Percentiles rank a stretch among this genome's conserved stretches.
phyloP scores from a whole-genome alignment of 768 basidiomycete genomes.

The Xerocomellus amylosporus region DNA sequence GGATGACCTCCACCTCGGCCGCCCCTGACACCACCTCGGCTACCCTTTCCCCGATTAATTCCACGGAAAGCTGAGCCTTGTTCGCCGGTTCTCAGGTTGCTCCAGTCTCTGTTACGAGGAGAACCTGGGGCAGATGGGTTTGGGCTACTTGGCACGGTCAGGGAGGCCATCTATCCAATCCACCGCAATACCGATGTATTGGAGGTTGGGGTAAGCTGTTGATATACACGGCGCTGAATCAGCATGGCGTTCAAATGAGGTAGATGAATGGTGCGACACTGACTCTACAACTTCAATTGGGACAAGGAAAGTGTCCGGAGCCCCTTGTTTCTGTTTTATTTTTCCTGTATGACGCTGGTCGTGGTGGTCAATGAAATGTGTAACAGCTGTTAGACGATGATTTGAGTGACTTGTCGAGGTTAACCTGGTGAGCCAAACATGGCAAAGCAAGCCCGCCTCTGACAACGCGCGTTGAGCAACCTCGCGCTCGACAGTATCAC shows the following conservation, averaged over 20 bases:
- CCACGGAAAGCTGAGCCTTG: slow-evolving; percentile 49
- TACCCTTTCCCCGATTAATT: slow-evolving; percentile 36
- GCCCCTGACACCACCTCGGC: slow-evolving; percentile 32
- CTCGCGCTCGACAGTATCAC: background rate
- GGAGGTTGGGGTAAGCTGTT: slow-evolving; percentile 7
- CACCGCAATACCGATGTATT: background rate
- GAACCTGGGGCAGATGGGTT: slow-evolving; percentile 27
- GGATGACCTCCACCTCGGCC: slow-evolving; percentile 31
- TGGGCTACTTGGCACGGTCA: slow-evolving; percentile 26
- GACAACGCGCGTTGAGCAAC: background rate
- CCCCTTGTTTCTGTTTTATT: background rate
- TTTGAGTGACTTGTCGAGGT: background rate
- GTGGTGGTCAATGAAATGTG: background rate
- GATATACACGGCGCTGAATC: slow-evolving; percentile 5
- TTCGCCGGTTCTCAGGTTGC: slow-evolving; percentile 38
- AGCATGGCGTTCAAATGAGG: slow-evolving; percentile 5
- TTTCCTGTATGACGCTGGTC: background rate
- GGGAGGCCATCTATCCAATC: slow-evolving; percentile 38
- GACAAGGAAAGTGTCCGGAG: background rate
- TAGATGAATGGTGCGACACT: slow-evolving; percentile 6
- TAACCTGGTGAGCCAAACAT: slow-evolving; percentile 27
- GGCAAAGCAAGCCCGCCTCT: slow-evolving; percentile 27
- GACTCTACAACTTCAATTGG: slow-evolving; percentile 4
- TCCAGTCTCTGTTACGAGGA: slow-evolving; percentile 44
- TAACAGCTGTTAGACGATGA: background rate